Percentiles rank a stretch among this genome's conserved stretches.
These are phyloP conservation scores for Fusarium drepaniforme DNA, from an alignment of 2,329 filamentous ascomycete genomes.

Conservation along the genomic window DNA sequence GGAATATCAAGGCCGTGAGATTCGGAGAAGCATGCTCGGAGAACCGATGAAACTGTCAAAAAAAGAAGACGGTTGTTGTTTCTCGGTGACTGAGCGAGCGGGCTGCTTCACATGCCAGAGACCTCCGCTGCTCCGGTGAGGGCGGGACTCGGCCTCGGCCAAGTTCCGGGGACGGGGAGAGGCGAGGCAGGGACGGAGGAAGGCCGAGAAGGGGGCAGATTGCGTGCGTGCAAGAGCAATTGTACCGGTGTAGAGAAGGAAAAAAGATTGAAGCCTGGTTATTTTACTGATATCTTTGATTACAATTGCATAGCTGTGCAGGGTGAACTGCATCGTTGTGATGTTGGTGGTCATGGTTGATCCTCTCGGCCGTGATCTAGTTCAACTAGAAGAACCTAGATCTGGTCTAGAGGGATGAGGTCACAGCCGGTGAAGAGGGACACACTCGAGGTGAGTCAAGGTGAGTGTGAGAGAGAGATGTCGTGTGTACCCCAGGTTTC, in stretches of 20 bases:
- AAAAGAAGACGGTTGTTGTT: background rate
- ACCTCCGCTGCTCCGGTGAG: constrained; percentile 47
- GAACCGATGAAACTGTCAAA: constrained; percentile 12
- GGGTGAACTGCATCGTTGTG: background rate
- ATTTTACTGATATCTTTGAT: background rate
- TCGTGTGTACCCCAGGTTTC: constrained; percentile 25
- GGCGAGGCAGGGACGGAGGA: constrained; percentile 35
- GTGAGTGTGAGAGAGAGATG: constrained; percentile 2
- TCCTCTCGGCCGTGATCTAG: background rate
- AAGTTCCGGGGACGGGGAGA: constrained; percentile 41
- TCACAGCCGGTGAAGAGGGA: background rate
- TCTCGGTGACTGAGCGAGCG: constrained; percentile 6
- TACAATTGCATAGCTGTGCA: background rate
- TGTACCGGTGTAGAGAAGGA: background rate
- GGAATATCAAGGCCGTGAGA: background rate
- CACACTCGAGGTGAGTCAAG: constrained; percentile 19
- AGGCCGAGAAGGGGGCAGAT: constrained; percentile 36
- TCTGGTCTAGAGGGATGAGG: constrained; percentile 6
- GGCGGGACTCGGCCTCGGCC: constrained; percentile 43
- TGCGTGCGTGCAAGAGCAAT: background rate
- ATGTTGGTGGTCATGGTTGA: background rate
- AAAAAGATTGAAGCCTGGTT: background rate
- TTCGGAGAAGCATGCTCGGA: background rate
- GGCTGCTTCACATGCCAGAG: constrained; percentile 47
- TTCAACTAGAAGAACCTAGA: background rate